Percentiles rank a stretch among this genome's conserved stretches.
These are phyloP conservation scores for Pseudoperonospora humuli DNA, from an alignment of 352 stramenopile species.

Conservation along the genomic window DNA sequence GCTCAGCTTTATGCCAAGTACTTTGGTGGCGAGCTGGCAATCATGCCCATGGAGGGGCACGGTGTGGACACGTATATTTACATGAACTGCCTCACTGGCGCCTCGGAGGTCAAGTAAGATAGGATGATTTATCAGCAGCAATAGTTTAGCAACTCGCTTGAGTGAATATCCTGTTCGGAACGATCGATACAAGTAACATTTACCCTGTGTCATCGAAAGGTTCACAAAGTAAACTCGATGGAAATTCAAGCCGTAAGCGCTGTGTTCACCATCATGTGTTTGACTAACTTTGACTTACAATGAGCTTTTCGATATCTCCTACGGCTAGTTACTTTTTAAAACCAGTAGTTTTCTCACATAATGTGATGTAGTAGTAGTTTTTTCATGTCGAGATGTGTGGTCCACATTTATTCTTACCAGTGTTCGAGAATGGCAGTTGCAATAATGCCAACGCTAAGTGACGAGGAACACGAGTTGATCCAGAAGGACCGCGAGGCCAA, in stretches of 20 bases:
- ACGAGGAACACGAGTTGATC: conserved; percentile 67
- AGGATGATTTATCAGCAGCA: background rate
- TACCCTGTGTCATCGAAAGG: too few relatives aligned
- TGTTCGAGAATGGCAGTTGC: conserved; percentile 14
- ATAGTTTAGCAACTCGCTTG: background rate
- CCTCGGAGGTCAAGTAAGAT: conserved; percentile 64
- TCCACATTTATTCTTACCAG: conserved; percentile 6
- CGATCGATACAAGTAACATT: too few relatives aligned
- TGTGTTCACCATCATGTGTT: too few relatives aligned
- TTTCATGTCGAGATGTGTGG: too few relatives aligned
- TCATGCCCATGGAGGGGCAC: conserved; percentile 99
- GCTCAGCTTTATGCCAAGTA: conserved; percentile 93
- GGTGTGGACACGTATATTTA: conserved; percentile 93
- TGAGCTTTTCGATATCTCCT: too few relatives aligned
- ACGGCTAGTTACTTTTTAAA: too few relatives aligned
- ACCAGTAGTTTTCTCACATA: too few relatives aligned
- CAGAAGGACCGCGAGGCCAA: conserved; percentile 64
- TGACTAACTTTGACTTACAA: too few relatives aligned
- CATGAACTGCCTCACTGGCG: conserved; percentile 75
- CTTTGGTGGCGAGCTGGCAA: conserved; percentile 96
- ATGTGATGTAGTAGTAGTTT: too few relatives aligned
- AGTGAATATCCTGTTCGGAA: background rate
- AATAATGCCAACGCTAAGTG: conserved; percentile 52
- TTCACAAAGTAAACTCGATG: too few relatives aligned
- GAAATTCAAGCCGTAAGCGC: too few relatives aligned